Evolutionary conservation across 495 filamentous ascomycete genomes (phyloP).

Genomic region (Penicillium subrubescens): DNA sequence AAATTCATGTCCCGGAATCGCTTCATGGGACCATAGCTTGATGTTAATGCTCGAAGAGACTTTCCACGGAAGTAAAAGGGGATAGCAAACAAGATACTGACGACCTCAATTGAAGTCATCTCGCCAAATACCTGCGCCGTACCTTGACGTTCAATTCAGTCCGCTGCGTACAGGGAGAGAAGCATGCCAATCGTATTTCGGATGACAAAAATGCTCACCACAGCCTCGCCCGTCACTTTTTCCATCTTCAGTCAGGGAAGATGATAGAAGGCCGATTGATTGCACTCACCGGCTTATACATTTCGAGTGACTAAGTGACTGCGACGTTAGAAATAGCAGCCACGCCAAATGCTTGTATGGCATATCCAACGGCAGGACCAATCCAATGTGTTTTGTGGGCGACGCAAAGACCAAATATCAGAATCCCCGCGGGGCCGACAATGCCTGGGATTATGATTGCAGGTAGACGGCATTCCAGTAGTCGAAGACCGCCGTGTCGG

Average conservation of each 20-base stretch:
- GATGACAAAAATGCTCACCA: slow-evolving; percentile 39
- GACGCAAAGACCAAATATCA: slow-evolving; percentile 36
- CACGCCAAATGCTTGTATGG: slow-evolving; percentile 39
- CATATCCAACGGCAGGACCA: slow-evolving; percentile 36
- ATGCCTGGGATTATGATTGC: slow-evolving; percentile 32
- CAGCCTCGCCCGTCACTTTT: slow-evolving; percentile 31
- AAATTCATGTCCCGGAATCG: not conserved
- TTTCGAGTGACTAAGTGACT: slow-evolving; percentile 37
- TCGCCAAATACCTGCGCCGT: slow-evolving; percentile 32
- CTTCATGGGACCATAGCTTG: slow-evolving; percentile 35
- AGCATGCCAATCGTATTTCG: slow-evolving; percentile 39
- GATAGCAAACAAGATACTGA: slow-evolving; percentile 28
- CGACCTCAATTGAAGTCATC: slow-evolving; percentile 34
- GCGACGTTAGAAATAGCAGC: slow-evolving; percentile 39
- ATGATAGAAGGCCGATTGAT: not conserved
- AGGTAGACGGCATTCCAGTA: slow-evolving; percentile 35
- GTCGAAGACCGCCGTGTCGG: slow-evolving; percentile 26
- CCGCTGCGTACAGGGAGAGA: slow-evolving; percentile 30
- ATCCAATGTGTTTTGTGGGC: slow-evolving; percentile 34
- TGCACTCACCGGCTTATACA: slow-evolving; percentile 30
- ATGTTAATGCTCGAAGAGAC: slow-evolving; percentile 22
- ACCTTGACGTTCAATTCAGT: slow-evolving; percentile 35
- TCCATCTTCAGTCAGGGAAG: not conserved
- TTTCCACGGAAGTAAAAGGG: slow-evolving; percentile 31
- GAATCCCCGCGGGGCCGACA: slow-evolving; percentile 31